Conservation (phyloP, 371 early-diverging fungal species). For the Synchytrium microbalum region DNA sequence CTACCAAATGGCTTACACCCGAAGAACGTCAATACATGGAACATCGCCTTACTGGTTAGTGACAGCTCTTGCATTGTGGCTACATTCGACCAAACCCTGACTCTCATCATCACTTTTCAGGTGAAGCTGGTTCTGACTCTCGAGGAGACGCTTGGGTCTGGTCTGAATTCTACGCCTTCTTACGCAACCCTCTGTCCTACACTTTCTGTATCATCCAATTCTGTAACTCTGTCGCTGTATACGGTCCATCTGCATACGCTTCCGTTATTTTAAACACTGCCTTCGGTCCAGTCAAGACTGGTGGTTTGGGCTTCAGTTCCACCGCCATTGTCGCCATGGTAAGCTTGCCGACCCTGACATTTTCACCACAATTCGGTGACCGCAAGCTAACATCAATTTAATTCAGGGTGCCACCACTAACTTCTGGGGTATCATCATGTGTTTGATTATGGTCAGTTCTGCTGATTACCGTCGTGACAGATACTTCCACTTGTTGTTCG, state of each 20-base stretch:
- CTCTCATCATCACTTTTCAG: too few relatives aligned
- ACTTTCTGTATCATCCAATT: too few relatives aligned
- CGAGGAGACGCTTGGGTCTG: too few relatives aligned
- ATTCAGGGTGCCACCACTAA: background rate
- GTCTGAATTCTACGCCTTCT: too few relatives aligned
- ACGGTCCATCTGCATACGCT: background rate
- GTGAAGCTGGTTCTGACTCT: too few relatives aligned
- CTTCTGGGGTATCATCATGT: background rate
- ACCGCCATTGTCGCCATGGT: background rate
- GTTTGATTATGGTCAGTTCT: background rate
- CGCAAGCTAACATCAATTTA: background rate
- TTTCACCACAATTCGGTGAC: background rate
- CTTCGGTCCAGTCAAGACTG: background rate
- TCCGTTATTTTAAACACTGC: background rate
- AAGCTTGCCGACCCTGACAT: background rate
- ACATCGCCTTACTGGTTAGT: background rate
- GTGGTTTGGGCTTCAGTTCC: background rate
- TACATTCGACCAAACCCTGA: too few relatives aligned
- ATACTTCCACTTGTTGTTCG: too few relatives aligned
- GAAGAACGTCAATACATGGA: slow-evolving; percentile 42
- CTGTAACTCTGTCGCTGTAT: background rate
- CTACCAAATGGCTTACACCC: slow-evolving; percentile 46
- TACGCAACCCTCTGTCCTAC: too few relatives aligned
- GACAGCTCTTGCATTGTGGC: too few relatives aligned
- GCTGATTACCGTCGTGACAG: too few relatives aligned